These are phyloP conservation scores for Diaporthe helianthi DNA, from an alignment of 2,329 filamentous ascomycete genomes.

Conservation along the genomic window DNA sequence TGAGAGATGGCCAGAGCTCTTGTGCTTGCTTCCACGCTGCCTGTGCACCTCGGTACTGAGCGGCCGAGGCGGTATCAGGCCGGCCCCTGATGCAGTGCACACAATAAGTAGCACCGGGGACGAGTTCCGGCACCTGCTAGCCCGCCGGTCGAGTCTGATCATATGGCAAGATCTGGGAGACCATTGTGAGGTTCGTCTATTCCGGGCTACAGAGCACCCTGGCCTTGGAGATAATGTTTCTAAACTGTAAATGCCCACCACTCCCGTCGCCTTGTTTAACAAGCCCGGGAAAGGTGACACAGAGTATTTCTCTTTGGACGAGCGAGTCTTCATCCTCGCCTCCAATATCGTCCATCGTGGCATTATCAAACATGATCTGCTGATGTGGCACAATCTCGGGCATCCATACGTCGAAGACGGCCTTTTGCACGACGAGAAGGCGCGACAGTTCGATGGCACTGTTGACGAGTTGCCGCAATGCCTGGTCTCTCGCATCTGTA, in stretches of 20 bases:
- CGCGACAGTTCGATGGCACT: conserved; percentile 64
- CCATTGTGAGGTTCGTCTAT: conserved; percentile 39
- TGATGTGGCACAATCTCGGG: conserved; percentile 61
- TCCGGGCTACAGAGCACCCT: conserved; percentile 66
- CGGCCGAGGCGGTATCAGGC: background rate
- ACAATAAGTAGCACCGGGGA: background rate
- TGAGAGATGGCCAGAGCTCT: background rate
- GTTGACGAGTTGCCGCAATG: conserved; percentile 59
- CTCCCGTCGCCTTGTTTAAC: conserved; percentile 71
- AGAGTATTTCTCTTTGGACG: conserved; percentile 60
- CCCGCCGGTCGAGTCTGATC: conserved; percentile 3
- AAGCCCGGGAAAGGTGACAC: conserved; percentile 70
- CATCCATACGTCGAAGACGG: conserved; percentile 63
- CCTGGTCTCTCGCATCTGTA: conserved; percentile 56
- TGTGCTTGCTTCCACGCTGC: background rate
- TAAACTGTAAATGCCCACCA: conserved; percentile 65
- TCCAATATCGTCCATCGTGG: conserved; percentile 71
- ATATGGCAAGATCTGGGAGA: conserved; percentile 13
- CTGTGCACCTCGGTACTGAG: background rate
- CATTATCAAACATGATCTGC: conserved; percentile 60
- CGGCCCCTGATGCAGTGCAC: conserved; percentile 9
- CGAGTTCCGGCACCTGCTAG: background rate
- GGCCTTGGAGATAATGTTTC: conserved; percentile 71
- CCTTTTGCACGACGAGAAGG: conserved; percentile 64
- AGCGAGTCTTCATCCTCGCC: conserved; percentile 66